A percentile compares a stretch with the other conserved stretches of the same genome.
Evolutionary conservation across 2,329 filamentous ascomycete genomes (phyloP).

Genomic region (Fusarium nematophilum): DNA sequence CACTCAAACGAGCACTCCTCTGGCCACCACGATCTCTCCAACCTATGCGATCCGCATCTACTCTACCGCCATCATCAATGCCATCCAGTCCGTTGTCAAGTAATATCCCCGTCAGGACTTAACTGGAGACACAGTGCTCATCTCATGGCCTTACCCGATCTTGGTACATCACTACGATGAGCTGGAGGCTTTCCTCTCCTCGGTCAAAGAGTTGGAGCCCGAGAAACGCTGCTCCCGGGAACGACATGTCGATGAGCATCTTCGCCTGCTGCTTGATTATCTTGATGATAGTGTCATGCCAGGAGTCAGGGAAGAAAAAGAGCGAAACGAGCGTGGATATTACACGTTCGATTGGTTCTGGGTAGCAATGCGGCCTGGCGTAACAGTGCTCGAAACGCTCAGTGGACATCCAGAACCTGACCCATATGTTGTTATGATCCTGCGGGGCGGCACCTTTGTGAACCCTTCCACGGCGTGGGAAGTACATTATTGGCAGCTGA

Average conservation of each 20-base stretch:
- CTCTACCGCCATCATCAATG: constrained; percentile 37
- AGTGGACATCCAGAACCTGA: too few relatives aligned
- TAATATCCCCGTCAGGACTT: constrained; percentile 44
- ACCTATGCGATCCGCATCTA: constrained; percentile 35
- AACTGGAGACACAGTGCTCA: constrained; percentile 16
- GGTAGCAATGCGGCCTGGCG: not conserved
- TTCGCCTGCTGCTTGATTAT: not conserved
- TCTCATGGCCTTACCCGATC: constrained; percentile 39
- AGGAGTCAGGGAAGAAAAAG: not conserved
- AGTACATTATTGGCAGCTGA: not conserved
- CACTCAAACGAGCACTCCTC: not conserved
- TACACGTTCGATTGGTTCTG: not conserved
- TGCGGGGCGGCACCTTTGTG: not conserved
- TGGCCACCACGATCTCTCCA: not conserved
- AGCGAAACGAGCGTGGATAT: not conserved
- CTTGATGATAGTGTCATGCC: not conserved
- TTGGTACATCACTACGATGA: constrained; percentile 46
- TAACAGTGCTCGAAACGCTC: not conserved
- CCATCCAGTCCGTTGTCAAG: constrained; percentile 41
- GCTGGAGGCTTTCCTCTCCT: constrained; percentile 18
- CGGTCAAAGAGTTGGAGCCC: not conserved
- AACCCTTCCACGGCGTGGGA: not conserved
- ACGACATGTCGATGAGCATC: not conserved
- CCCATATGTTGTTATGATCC: not conserved
- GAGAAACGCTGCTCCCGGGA: constrained; percentile 3